Evolutionary conservation across 805 yeast genomes (phyloP), one percentile per base, ranked within the genome.

Genomic region (Candida sakaeoensis): DNA sequence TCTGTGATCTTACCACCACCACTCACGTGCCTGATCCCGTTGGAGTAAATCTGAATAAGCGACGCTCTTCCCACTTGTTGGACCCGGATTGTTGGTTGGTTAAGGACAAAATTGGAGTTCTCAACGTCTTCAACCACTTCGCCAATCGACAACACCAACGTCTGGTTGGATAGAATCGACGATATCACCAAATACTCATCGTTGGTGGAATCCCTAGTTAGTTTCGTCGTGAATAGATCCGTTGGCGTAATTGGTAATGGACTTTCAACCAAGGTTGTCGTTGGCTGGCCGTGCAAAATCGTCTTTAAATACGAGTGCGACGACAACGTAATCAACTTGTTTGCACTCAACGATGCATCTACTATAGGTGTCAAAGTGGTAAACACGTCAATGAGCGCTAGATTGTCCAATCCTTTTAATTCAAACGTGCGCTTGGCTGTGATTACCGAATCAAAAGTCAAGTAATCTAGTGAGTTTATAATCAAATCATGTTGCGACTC

Each of bases 71-170:
- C 95, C 42, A 90, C 68, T 49, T 82, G 86, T 33, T 77, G 80
- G 0, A 86, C 80, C 2, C 74, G 76, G 2, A 91, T 50, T 0
- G 98, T 88, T 2, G 75, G 69, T 24, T 77, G 77, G 23, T 72
- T 68, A 0, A 70, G 51, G 1, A 72, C 58, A n/a, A 88, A 65
- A 0, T 82, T 80, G 0, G 90, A 78, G 42, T 80, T 82, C 1
- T 75, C 69, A 7, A 82, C 83, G 50, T 85, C 89, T 42, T 83
- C 89, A 2, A 86, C 86, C 0, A 77, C 79, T 47, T 85, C 95
- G 6, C 93, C 95, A 36, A 87, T 79, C 2, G 84, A 73, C 13
- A 93, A 60, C 0, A 88, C 84, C 41, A 85, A 65, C 0, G 96
- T 87, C 3, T 81, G 74, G 35, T 79, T 81, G 16, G 74, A 58